Percentiles rank a stretch among this genome's conserved stretches.
Conservation (phyloP, 495 filamentous ascomycete species). For the Talaromyces thailandensis region DNA sequence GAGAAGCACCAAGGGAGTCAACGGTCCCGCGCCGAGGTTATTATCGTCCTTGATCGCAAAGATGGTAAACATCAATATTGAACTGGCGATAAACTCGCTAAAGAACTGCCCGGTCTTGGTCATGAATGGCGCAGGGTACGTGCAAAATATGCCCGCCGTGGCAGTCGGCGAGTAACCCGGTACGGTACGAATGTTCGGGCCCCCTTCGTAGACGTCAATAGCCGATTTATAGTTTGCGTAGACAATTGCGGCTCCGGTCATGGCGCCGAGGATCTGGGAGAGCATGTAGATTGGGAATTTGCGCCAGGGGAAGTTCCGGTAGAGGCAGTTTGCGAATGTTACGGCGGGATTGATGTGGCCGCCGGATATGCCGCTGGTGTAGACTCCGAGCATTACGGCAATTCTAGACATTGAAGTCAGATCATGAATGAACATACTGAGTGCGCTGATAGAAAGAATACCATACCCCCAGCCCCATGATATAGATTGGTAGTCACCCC, state of each 20-base stretch:
- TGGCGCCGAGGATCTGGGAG: constrained; percentile 46
- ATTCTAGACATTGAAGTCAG: constrained; percentile 15
- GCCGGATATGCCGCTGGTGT: constrained; percentile 48
- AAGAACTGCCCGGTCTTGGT: constrained; percentile 52
- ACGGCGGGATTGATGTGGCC: constrained; percentile 59
- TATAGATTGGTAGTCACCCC: constrained; percentile 51
- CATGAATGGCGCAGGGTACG: constrained; percentile 54
- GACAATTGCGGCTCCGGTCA: constrained; percentile 43
- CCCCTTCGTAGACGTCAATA: constrained; percentile 48
- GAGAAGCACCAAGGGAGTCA: constrained; percentile 49
- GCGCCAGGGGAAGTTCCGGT: constrained; percentile 53
- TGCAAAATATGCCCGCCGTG: constrained; percentile 58
- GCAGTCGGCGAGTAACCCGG: constrained; percentile 45
- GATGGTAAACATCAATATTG: constrained; percentile 58
- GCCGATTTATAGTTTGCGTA: constrained; percentile 49
- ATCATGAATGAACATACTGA: neutral
- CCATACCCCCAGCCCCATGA: constrained; percentile 56
- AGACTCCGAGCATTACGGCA: constrained; percentile 61
- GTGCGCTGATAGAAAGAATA: neutral
- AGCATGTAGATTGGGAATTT: constrained; percentile 45
- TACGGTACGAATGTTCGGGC: constrained; percentile 43
- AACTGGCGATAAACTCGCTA: constrained; percentile 52
- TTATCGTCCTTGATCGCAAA: constrained; percentile 56
- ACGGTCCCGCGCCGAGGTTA: constrained; percentile 36
- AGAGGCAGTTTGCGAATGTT: constrained; percentile 54